These are phyloP conservation scores for Aspergillus hiratsukae DNA, from an alignment of 2,329 filamentous ascomycete species.

Conservation along the genomic window DNA sequence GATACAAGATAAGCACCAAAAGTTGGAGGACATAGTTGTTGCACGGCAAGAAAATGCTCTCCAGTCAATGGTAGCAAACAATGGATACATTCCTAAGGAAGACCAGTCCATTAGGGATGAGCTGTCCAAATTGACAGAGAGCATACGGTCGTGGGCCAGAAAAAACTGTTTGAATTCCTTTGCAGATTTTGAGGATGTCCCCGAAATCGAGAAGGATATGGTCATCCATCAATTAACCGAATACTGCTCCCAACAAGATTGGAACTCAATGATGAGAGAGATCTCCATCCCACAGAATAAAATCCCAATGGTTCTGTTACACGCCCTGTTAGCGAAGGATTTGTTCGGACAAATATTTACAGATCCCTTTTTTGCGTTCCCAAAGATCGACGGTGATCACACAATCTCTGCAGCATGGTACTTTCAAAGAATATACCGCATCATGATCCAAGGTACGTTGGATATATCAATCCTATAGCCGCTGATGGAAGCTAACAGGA, in stretches of 20 bases:
- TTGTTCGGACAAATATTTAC: constrained; percentile 3
- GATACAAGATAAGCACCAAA: not conserved
- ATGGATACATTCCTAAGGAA: too few species aligned
- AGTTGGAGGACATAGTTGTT: not conserved
- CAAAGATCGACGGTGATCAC: too few species aligned
- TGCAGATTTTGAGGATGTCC: too few species aligned
- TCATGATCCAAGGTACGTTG: constrained; percentile 5
- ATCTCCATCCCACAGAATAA: not conserved
- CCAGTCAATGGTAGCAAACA: not conserved
- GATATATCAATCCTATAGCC: too few species aligned
- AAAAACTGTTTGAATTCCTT: too few species aligned
- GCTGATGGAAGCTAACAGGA: not conserved
- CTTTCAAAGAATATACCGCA: not conserved
- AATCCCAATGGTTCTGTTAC: constrained; percentile 1
- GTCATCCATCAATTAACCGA: not conserved
- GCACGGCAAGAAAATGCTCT: constrained; percentile 2
- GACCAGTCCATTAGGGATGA: too few species aligned
- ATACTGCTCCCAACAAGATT: constrained; percentile 1
- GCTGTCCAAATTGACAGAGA: too few species aligned
- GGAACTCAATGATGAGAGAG: not conserved
- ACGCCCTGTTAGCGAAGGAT: constrained; percentile 3
- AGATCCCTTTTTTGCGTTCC: constrained; percentile 6
- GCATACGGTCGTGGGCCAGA: too few species aligned
- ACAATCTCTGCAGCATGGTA: not conserved
- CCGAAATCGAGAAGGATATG: too few species aligned